Evolutionary conservation across 495 filamentous ascomycete genomes (phyloP), one percentile per base, ranked within the genome.

Genomic region (Gamarada debralockiae): DNA sequence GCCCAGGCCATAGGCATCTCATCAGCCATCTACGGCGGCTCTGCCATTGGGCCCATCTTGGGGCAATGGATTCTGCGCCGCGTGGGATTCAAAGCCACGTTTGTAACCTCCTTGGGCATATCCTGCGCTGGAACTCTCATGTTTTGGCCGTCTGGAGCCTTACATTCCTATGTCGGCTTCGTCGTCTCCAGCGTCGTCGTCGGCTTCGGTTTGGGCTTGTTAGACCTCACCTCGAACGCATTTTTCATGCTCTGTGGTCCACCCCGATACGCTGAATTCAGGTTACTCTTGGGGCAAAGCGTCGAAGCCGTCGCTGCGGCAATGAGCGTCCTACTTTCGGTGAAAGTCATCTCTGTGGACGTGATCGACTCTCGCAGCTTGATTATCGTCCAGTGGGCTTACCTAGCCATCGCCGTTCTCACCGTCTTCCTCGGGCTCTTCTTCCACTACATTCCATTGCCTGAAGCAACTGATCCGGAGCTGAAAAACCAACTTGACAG

Each of bases 321-420:
- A 23, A 67, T 90, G 33, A 82, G 77, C 22, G 79, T 81, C 0
- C 67, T 86, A 0, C 69, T 89, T n/a, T 84, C 80, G 3, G 77
- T 81, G 5, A 81, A 80, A 46, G 83, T 81, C 21, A 84, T 87
- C 68, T 89, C 87, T 65, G 73, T 67, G 21, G 63, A 63, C 13
- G 41, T 39, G 25, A 48, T 50, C 40, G 62, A 71, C 7, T 58
- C 58, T 10, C 68, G 66, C 1, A 27, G n/a, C 17, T 66, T 78
- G 3, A 72, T 85, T 39, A 73, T 81, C 39, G 84, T 90, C 27
- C 86, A 90, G 60, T 89, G 86, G 85, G 76, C 82, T 0, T 90
- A 89, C 60, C 76, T 89, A 0, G 84, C 76, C 43, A 82, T 87
- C 42, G 86, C 84, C 7, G 76, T 85, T 24, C 80, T 88, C 50